phyloP scores from a whole-genome alignment of 768 basidiomycete genomes.

The Boletellus ananiceps region DNA sequence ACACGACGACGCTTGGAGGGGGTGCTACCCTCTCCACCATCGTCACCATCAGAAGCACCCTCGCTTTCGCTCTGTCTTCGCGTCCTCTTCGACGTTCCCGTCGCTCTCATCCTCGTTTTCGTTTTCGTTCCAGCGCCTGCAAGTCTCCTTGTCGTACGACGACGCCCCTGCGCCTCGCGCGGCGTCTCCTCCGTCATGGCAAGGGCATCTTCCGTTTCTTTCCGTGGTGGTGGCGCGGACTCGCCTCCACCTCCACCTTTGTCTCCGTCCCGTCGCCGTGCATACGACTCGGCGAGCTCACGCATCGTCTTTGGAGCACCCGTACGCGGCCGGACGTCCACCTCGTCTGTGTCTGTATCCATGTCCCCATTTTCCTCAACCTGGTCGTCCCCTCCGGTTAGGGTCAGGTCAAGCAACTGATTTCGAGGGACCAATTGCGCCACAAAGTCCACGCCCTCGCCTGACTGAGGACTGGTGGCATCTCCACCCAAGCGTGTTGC shows the following conservation, averaged over 20 bases:
- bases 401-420: neutral
- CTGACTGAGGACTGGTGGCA: neutral
- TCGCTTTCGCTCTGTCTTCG: conserved; percentile 23
- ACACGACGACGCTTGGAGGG: conserved; percentile 33
- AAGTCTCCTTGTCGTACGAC: conserved; percentile 5
- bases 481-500: neutral
- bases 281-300: conserved; percentile 49
- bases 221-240: conserved; percentile 23
- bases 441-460: neutral
- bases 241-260: neutral
- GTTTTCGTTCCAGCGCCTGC: too few species aligned
- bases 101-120: conserved; percentile 1
- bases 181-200: neutral
- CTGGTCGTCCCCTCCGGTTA: conserved; percentile 8
- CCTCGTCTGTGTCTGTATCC: conserved; percentile 17
- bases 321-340: conserved; percentile 11
- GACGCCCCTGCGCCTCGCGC: conserved; percentile 9
- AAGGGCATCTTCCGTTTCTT: conserved; percentile 2
- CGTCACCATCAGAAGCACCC: conserved; percentile 22
- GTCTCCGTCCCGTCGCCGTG: neutral
- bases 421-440: conserved; percentile 5
- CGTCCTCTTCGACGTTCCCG: conserved; percentile 18
- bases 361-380: conserved; percentile 1
- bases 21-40: conserved; percentile 16
- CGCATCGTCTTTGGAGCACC: conserved; percentile 56